Conservation (phyloP, 495 filamentous ascomycete genomes). For the Neurospora sp. region DNA sequence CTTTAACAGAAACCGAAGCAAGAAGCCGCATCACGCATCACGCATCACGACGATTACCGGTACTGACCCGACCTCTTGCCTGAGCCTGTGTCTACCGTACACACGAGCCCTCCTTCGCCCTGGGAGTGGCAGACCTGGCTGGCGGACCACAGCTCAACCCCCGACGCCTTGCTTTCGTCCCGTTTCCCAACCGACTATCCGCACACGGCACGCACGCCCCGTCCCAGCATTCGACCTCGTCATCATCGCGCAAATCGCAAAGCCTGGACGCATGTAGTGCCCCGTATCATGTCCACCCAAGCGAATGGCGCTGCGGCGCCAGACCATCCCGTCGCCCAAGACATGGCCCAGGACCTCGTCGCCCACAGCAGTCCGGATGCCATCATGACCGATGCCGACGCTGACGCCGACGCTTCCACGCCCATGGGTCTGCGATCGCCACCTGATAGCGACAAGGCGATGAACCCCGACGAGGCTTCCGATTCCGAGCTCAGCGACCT, state of each 20-base stretch:
- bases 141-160: neutral
- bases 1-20: neutral
- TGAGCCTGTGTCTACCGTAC: neutral
- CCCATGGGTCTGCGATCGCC: conserved; percentile 38
- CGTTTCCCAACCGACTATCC: neutral
- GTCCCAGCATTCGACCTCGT: conserved; percentile 7
- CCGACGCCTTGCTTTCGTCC: neutral
- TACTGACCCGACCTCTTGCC: neutral
- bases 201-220: neutral
- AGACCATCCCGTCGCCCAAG: conserved; percentile 10
- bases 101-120: neutral
- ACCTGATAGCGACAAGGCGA: conserved; percentile 41
- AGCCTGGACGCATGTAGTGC: conserved; percentile 28
- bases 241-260: conserved; percentile 9
- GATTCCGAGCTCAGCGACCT: conserved; percentile 50
- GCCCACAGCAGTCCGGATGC: conserved; percentile 1
- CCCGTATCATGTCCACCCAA: conserved; percentile 28
- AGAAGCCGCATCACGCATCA: neutral
- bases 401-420: conserved; percentile 18
- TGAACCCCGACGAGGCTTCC: conserved; percentile 35
- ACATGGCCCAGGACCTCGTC: neutral
- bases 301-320: conserved; percentile 30
- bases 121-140: neutral
- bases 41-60: neutral
- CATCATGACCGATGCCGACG: conserved; percentile 6